Evolutionary conservation across 306 rosid genomes (phyloP), one percentile per base, ranked within the genome.

Genomic region (Pterocarpus santalinus): DNA sequence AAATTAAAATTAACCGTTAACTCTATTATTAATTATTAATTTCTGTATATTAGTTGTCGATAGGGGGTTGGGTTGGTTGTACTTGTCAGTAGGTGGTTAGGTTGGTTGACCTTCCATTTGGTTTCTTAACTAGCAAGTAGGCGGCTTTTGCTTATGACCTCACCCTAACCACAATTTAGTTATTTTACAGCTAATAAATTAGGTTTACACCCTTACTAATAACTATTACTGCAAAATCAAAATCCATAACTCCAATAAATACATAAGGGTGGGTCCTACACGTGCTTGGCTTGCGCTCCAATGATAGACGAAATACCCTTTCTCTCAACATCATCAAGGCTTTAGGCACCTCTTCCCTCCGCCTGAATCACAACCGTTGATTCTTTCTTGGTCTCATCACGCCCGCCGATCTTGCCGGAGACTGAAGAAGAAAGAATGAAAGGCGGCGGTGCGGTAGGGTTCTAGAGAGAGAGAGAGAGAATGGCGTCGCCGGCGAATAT

Each of bases 371-470:
- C 28, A 22, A 22, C 28, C 28, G 28, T 22, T 22, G 28, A 22
- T 82, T 76, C 60, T 81, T 84, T 87, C 90, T 87, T 75, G 85
- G 36, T 64, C 28, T 38, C 55, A 76, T 85, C 84, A 8, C 32
- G 13, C 4, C 91, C 80, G 72, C 81, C 82, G 13, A 78, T 76
- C 81, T 83, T 60, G 74, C 81, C 78, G 64, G 49, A 52, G 13
- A 74, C 71, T 66, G 76, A 87, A 78, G 78, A 85, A 72, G 80
- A 86, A 69, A 75, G 80, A 76, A 34, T 1, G 12, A 2, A 73
- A 7, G 2, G 28, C 36, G 77, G 72, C 66, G 87, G 55, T 15
- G 17, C 62, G 56, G 44, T 63, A 73, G 62, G 66, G 78, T 57
- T 70, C 41, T 49, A 63, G 73, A 61, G 47, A 75, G 65, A 76